A percentile compares a stretch with the other conserved stretches of the same genome.
Conservation (phyloP, 2,329 filamentous ascomycete species). For the Aspergillus aculeatinus region DNA sequence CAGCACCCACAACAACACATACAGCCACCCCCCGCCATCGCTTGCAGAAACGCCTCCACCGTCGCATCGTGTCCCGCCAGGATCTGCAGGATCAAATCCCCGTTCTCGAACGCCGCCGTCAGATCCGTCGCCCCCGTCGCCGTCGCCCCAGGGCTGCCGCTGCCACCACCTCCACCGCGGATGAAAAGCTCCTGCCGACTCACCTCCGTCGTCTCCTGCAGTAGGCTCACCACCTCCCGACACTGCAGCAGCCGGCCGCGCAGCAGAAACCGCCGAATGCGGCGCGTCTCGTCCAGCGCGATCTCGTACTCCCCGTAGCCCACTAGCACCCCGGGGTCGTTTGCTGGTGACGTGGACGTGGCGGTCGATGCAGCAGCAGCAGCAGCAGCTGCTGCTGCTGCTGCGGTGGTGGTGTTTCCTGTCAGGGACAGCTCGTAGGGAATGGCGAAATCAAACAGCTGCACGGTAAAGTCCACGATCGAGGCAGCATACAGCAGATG, state of each 20-base stretch:
- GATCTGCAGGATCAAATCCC: constrained; percentile 28
- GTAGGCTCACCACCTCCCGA: constrained; percentile 24
- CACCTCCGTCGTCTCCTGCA: constrained; percentile 22
- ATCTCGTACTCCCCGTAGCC: constrained; percentile 36
- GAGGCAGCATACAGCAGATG: constrained; percentile 32
- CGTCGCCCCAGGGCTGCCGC: constrained; percentile 2
- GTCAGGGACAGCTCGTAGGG: constrained; percentile 20
- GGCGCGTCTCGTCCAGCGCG: constrained; percentile 27
- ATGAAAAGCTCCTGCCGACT: constrained; percentile 2
- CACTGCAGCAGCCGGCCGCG: constrained; percentile 29
- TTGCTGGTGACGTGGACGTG: constrained; percentile 8
- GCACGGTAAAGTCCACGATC: constrained; percentile 31
- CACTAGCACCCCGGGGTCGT: constrained; percentile 19
- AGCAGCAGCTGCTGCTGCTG: too few relatives aligned
- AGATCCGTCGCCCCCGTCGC: constrained; percentile 17
- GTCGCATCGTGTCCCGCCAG: constrained; percentile 31
- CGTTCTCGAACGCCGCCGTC: constrained; percentile 9
- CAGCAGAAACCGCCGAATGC: constrained; percentile 30
- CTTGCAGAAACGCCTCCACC: constrained; percentile 29
- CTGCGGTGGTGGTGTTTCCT: neutral
- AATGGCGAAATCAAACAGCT: constrained; percentile 35
- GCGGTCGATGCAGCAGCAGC: neutral
- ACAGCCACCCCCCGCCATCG: constrained; percentile 28
- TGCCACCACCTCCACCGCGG: neutral
- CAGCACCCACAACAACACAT: constrained; percentile 23